Conservation (phyloP, 176 grass and related monocot species). For the Carex parvula region DNA sequence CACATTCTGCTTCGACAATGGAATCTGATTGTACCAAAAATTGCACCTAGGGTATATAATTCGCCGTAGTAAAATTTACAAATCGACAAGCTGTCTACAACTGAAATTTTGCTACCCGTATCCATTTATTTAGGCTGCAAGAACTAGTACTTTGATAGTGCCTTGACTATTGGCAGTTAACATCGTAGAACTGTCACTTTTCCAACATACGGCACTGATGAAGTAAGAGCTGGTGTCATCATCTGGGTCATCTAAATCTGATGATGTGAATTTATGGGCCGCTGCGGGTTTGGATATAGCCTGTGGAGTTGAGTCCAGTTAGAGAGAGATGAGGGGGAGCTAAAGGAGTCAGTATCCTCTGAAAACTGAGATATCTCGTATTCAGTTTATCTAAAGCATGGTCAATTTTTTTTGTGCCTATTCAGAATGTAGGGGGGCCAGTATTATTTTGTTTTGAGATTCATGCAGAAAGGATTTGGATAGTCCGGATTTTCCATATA, state of each 20-base stretch:
- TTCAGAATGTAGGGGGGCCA: no score
- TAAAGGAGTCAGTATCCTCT: no score
- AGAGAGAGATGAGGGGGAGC: neutral
- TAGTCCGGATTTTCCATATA: no score
- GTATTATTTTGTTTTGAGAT: no score
- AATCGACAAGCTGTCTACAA: slow-evolving; percentile 12
- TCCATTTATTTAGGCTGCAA: slow-evolving; percentile 59
- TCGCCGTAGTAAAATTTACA: slow-evolving; percentile 14
- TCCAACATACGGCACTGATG: slow-evolving; percentile 98
- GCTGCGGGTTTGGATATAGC: slow-evolving; percentile 92
- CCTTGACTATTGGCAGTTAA: slow-evolving; percentile 96
- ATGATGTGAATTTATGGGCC: slow-evolving; percentile 74
- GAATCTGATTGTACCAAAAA: slow-evolving; percentile 22
- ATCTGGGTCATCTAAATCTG: slow-evolving; percentile 65
- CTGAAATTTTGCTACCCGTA: neutral
- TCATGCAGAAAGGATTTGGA: no score
- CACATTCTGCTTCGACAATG: slow-evolving; percentile 19
- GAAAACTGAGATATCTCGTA: no score
- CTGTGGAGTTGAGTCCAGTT: slow-evolving; percentile 32
- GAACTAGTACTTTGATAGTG: slow-evolving; percentile 93
- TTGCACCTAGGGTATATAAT: slow-evolving; percentile 2
- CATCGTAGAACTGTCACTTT: slow-evolving; percentile 97
- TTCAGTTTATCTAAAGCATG: no score
- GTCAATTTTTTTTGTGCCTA: no score
- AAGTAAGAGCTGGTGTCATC: slow-evolving; percentile 90